phyloP scores from a whole-genome alignment of 371 early-diverging fungal species.

The Rhizomucor pusillus region DNA sequence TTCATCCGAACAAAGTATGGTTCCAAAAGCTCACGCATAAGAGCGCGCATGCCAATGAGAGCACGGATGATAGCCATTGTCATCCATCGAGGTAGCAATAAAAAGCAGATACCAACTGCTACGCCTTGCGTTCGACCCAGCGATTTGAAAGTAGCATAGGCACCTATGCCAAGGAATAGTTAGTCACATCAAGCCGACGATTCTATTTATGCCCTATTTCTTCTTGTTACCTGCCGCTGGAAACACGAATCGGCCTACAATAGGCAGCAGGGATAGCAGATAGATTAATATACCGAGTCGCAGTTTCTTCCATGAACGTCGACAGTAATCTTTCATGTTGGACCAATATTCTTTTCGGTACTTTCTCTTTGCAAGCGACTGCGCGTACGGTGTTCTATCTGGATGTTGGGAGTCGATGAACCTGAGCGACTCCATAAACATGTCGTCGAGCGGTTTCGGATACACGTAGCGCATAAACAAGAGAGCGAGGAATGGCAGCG shows the following conservation, averaged over 20 bases:
- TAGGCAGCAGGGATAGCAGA: slow-evolving; percentile 52
- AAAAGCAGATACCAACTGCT: slow-evolving; percentile 44
- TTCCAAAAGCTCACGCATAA: slow-evolving; percentile 63
- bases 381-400: slow-evolving; percentile 46
- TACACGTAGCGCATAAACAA: slow-evolving; percentile 64
- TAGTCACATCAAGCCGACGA: not conserved
- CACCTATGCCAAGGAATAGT: slow-evolving; percentile 22
- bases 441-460: slow-evolving; percentile 61
- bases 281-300: slow-evolving; percentile 44
- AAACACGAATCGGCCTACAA: slow-evolving; percentile 56
- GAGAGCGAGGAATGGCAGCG: slow-evolving; percentile 52
- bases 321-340: slow-evolving; percentile 48
- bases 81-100: slow-evolving; percentile 42
- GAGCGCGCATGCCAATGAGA: slow-evolving; percentile 58
- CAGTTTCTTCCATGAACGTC: slow-evolving; percentile 50
- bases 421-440: slow-evolving; percentile 59
- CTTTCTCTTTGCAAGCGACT: slow-evolving; percentile 35
- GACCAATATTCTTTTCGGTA: slow-evolving; percentile 50
- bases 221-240: slow-evolving; percentile 50
- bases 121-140: slow-evolving; percentile 46
- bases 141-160: slow-evolving; percentile 39
- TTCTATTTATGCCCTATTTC: not conserved
- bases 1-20: slow-evolving; percentile 66
- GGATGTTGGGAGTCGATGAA: slow-evolving; percentile 45
- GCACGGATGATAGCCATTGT: slow-evolving; percentile 48